Percentiles rank a stretch among this genome's conserved stretches.
phyloP scores from a whole-genome alignment of 805 yeast species.

The Metschnikowia santaceciliae region DNA sequence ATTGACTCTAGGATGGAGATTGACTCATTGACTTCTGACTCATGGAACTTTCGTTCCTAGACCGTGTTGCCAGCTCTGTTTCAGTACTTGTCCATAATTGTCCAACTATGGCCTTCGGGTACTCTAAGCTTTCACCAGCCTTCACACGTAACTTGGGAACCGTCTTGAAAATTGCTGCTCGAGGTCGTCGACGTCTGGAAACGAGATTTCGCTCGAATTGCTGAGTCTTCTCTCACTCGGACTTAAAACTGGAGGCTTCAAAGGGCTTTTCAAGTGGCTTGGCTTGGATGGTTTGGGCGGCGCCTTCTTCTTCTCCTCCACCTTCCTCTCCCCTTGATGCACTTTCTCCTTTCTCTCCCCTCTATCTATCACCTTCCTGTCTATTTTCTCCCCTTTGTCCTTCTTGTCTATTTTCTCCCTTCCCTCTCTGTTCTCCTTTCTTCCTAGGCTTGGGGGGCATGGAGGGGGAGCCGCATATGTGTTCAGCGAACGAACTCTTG shows the following conservation, averaged over 20 bases:
- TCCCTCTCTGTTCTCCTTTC: neutral
- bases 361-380: slow-evolving; percentile 17
- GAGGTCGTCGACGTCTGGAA: slow-evolving; percentile 55
- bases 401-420: slow-evolving; percentile 22
- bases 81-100: too few species aligned
- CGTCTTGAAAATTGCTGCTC: slow-evolving; percentile 54
- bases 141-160: slow-evolving; percentile 56
- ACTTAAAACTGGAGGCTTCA: slow-evolving; percentile 7
- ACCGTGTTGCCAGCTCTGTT: too few species aligned
- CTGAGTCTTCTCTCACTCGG: slow-evolving; percentile 28
- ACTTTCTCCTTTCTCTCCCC: neutral
- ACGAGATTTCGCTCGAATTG: slow-evolving; percentile 38
- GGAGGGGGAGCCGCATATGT: slow-evolving; percentile 28
- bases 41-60: too few species aligned
- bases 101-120: too few species aligned
- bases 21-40: too few species aligned
- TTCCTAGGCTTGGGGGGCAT: slow-evolving; percentile 27
- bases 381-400: slow-evolving; percentile 11
- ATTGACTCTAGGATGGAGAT: too few species aligned
- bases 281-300: slow-evolving; percentile 70
- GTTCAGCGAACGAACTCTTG: neutral
- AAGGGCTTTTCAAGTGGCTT: slow-evolving; percentile 34
- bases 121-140: too few species aligned
- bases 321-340: neutral
- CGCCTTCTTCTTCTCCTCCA: slow-evolving; percentile 29